These are phyloP conservation scores for Neoboletus brunneissimus DNA, from an alignment of 768 basidiomycete genomes.

Conservation along the genomic window DNA sequence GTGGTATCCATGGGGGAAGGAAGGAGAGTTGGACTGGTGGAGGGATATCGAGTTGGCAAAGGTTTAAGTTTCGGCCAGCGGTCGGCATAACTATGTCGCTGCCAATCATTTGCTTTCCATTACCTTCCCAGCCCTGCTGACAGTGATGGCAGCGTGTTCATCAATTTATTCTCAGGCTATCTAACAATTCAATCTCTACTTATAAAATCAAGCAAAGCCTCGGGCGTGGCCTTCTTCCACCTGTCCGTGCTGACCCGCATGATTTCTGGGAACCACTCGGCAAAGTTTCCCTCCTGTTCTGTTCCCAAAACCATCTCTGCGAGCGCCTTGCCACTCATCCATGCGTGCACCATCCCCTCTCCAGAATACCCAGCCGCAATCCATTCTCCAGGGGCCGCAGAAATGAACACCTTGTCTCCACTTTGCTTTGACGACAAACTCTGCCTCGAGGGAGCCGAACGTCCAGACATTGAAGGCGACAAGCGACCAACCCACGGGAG, in stretches of 20 bases:
- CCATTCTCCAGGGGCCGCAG: constrained; percentile 60
- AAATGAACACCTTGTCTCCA: background rate
- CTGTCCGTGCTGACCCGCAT: constrained; percentile 48
- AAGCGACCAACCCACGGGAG: constrained; percentile 73
- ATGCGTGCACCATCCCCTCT: constrained; percentile 73
- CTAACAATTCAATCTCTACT: background rate
- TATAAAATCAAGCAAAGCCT: constrained; percentile 33
- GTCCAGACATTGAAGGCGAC: constrained; percentile 45
- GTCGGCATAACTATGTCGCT: background rate
- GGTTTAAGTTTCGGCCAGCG: background rate
- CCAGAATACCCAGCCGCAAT: constrained; percentile 68
- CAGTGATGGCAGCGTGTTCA: background rate
- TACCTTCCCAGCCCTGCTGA: background rate
- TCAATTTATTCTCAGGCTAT: background rate
- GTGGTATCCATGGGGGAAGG: constrained; percentile 31
- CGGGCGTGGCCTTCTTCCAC: constrained; percentile 52
- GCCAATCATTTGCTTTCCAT: background rate
- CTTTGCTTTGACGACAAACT: background rate
- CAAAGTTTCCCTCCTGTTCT: constrained; percentile 27
- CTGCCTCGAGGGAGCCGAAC: constrained; percentile 25
- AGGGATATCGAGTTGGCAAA: background rate
- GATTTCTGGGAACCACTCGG: constrained; percentile 49
- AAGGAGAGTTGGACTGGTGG: background rate
- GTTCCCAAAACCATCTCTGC: constrained; percentile 55
- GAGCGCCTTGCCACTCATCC: constrained; percentile 61